Conservation (phyloP, 805 yeast species). For the Wickerhamiella dianesei region DNA sequence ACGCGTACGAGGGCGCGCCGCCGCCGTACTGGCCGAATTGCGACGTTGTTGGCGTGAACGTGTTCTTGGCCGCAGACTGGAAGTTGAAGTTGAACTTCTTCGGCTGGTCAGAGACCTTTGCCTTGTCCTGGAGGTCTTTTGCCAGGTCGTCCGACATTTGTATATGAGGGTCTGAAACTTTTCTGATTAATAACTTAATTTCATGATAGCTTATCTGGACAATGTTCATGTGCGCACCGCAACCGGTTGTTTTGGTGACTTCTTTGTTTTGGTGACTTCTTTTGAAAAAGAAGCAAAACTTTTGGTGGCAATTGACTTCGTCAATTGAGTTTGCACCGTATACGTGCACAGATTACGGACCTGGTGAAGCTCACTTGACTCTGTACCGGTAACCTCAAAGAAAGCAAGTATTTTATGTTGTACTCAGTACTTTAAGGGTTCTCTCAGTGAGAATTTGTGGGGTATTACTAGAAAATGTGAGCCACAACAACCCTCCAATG, state of each 20-base stretch:
- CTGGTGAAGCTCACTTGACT: no score
- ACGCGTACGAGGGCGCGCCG: slow-evolving; percentile 12
- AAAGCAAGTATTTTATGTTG: no score
- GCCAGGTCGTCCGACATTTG: slow-evolving; percentile 19
- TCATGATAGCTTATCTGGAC: not conserved
- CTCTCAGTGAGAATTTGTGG: no score
- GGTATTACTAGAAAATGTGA: no score
- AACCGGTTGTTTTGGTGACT: not conserved
- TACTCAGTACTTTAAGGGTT: no score
- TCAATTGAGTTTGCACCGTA: no score
- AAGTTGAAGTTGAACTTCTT: slow-evolving; percentile 20
- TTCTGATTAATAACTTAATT: not conserved
- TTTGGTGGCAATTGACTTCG: no score
- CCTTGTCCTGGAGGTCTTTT: slow-evolving; percentile 20
- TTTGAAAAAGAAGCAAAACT: no score
- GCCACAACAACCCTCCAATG: no score
- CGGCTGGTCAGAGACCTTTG: slow-evolving; percentile 16
- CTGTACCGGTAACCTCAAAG: no score
- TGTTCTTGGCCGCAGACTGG: slow-evolving; percentile 11
- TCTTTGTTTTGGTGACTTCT: no score
- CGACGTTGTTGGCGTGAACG: slow-evolving; percentile 14
- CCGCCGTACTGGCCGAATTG: slow-evolving; percentile 8
- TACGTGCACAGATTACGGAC: no score
- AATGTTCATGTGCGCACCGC: not conserved
- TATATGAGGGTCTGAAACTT: not conserved